phyloP scores from a whole-genome alignment of 257 asterid species.

The Solanum megistacrolobum region DNA sequence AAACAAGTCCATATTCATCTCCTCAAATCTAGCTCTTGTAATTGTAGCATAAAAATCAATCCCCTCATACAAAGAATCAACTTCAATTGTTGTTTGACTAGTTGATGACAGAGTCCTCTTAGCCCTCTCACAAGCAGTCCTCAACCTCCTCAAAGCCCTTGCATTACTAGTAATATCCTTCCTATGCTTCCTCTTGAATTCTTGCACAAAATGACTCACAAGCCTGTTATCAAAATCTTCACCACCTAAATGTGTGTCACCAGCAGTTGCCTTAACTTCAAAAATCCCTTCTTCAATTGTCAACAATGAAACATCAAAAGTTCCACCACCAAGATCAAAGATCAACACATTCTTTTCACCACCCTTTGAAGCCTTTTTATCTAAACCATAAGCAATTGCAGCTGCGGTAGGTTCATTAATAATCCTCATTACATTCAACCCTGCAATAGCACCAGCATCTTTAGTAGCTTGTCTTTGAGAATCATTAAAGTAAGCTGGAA shows the following conservation, averaged over 20 bases:
- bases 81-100: not conserved
- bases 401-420: not conserved
- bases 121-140: not conserved
- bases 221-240: not conserved
- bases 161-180: slow-evolving; percentile 1
- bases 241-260: not conserved
- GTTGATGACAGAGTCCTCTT: not conserved
- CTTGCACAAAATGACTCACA: slow-evolving; percentile 3
- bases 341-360: not conserved
- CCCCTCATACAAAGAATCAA: not conserved
- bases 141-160: slow-evolving; percentile 1
- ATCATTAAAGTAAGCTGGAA: not conserved
- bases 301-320: slow-evolving; percentile 5
- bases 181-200: slow-evolving; percentile 6
- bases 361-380: not conserved
- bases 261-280: not conserved
- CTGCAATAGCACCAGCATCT: not conserved
- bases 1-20: not conserved
- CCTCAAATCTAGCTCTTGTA: not conserved
- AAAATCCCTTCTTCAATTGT: not conserved
- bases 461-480: not conserved
- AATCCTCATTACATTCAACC: not conserved
- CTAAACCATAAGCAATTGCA: slow-evolving; percentile 10
- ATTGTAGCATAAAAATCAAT: slow-evolving; percentile 9
- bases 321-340: not conserved